phyloP scores from a whole-genome alignment of 2,329 filamentous ascomycete genomes.

The Neofusicoccum kwambonambiense region DNA sequence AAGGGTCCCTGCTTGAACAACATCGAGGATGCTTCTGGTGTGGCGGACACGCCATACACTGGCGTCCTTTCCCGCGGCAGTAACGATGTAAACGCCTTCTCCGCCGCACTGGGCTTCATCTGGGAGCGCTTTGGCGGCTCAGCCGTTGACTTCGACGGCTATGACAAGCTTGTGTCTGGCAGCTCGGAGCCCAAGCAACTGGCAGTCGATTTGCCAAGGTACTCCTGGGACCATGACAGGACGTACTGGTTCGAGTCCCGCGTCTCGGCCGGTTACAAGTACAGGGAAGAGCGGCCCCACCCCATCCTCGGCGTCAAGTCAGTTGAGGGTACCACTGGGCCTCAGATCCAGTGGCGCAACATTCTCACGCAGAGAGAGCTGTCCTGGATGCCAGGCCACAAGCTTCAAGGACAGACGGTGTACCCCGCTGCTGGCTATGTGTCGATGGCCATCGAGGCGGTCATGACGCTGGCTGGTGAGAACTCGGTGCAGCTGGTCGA shows the following conservation, averaged over 20 bases:
- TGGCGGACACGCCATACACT: neutral
- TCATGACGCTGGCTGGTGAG: slow-evolving; percentile 27
- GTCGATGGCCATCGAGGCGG: slow-evolving; percentile 36
- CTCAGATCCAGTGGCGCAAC: slow-evolving; percentile 27
- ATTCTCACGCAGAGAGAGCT: slow-evolving; percentile 20
- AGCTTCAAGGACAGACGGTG: slow-evolving; percentile 33
- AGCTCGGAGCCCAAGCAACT: slow-evolving; percentile 16
- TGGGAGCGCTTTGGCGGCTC: slow-evolving; percentile 22
- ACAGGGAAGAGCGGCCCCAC: slow-evolving; percentile 23
- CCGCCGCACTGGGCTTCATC: neutral
- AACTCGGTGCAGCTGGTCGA: slow-evolving; percentile 18
- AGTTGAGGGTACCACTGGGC: slow-evolving; percentile 21
- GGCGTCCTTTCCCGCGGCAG: slow-evolving; percentile 21
- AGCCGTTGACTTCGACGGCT: slow-evolving; percentile 24
- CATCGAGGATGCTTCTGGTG: neutral
- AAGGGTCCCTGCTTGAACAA: slow-evolving; percentile 42
- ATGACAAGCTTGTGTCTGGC: slow-evolving; percentile 20
- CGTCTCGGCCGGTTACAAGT: slow-evolving; percentile 16
- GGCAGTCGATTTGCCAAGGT: slow-evolving; percentile 24
- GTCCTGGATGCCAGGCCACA: slow-evolving; percentile 24
- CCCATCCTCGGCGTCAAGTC: slow-evolving; percentile 23
- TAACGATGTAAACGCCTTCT: slow-evolving; percentile 20
- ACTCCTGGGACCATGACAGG: slow-evolving; percentile 29
- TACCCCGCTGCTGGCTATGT: slow-evolving; percentile 49
- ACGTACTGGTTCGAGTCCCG: slow-evolving; percentile 23